Evolutionary conservation across 2,329 filamentous ascomycete species (phyloP).

Genomic region (Triangularia setosa): DNA sequence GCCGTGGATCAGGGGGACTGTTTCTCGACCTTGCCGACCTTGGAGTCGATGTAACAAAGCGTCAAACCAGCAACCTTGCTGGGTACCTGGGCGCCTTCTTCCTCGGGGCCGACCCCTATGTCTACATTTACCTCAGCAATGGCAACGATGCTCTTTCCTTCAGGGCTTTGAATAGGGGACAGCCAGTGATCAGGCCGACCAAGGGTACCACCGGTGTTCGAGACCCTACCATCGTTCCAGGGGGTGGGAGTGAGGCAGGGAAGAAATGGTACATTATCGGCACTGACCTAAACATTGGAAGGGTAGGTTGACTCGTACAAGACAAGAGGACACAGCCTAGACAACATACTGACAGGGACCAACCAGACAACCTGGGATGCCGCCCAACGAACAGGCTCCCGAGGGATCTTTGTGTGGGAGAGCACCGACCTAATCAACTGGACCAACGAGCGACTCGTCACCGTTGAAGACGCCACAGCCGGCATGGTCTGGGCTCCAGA

Average conservation of each 20-base stretch:
- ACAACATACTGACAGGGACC: constrained; percentile 10
- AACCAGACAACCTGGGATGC: constrained; percentile 49
- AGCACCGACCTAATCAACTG: constrained; percentile 49
- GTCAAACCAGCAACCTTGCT: constrained; percentile 39
- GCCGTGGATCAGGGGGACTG: not conserved
- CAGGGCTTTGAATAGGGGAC: constrained; percentile 45
- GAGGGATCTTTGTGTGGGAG: constrained; percentile 54
- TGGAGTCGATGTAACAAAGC: constrained; percentile 27
- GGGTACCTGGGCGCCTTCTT: constrained; percentile 54
- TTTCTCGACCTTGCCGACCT: constrained; percentile 26
- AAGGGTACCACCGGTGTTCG: constrained; percentile 50
- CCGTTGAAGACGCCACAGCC: constrained; percentile 48
- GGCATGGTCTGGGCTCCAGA: constrained; percentile 59
- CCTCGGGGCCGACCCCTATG: constrained; percentile 48
- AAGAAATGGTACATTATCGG: constrained; percentile 54
- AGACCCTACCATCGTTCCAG: constrained; percentile 47
- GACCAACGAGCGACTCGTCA: constrained; percentile 44
- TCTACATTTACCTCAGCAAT: constrained; percentile 52
- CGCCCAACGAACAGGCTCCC: constrained; percentile 47
- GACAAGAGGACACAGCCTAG: not conserved
- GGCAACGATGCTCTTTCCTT: constrained; percentile 48
- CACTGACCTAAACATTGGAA: constrained; percentile 50
- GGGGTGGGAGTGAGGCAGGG: constrained; percentile 43
- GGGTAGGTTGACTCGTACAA: constrained; percentile 27
- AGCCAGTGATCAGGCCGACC: constrained; percentile 46